phyloP scores from a whole-genome alignment of 2,329 filamentous ascomycete genomes.

The Leptographium wingfieldii region DNA sequence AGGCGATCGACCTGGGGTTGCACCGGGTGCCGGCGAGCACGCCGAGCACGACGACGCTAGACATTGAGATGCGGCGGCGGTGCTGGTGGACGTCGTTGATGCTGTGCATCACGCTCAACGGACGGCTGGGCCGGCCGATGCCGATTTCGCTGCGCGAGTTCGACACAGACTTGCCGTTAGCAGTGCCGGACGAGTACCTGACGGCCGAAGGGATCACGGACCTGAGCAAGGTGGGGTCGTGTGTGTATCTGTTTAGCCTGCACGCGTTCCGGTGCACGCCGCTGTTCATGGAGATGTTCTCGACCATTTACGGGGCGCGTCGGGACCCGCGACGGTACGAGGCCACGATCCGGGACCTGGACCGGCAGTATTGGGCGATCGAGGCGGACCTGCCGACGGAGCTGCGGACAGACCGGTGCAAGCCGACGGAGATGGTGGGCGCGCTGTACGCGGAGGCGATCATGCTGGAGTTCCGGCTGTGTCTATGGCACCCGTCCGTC shows the following conservation, averaged over 20 bases:
- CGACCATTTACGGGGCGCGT: conserved; percentile 60
- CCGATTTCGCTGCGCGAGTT: conserved; percentile 61
- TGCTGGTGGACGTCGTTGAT: conserved; percentile 63
- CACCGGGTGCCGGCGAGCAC: conserved; percentile 53
- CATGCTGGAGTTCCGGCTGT: conserved; percentile 44
- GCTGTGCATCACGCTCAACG: conserved; percentile 55
- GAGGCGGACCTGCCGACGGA: conserved; percentile 50
- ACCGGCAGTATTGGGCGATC: conserved; percentile 51
- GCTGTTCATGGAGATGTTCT: conserved; percentile 61
- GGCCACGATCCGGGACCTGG: conserved; percentile 49
- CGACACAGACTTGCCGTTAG: conserved; percentile 63
- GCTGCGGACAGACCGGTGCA: conserved; percentile 34
- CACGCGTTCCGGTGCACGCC: conserved; percentile 52
- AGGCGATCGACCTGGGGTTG: conserved; percentile 63
- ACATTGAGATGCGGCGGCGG: conserved; percentile 65
- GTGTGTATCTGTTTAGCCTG: conserved; percentile 54
- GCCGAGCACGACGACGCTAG: conserved; percentile 38
- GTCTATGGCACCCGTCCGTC: conserved; percentile 48
- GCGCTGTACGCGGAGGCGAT: conserved; percentile 42
- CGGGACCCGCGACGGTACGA: conserved; percentile 52
- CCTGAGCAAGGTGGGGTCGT: conserved; percentile 38
- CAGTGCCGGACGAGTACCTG: conserved; percentile 58
- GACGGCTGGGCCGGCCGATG: conserved; percentile 67
- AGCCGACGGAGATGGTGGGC: conserved; percentile 31
- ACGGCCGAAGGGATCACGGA: conserved; percentile 49